These are phyloP conservation scores for Pelagomonas calceolata DNA, from an alignment of 108 stramenopile species.

Conservation along the genomic window DNA sequence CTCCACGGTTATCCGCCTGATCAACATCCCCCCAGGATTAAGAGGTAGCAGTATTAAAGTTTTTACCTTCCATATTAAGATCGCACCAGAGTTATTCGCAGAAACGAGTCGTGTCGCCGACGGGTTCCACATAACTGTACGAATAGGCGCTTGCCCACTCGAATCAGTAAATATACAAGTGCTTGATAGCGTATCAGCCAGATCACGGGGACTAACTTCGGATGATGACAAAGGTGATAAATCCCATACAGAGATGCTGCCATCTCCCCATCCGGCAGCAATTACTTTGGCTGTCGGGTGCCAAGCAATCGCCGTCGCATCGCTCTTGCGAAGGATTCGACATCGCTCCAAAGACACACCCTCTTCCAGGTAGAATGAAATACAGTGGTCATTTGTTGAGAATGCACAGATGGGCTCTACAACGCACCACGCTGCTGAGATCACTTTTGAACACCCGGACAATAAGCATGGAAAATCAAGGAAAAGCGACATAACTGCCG, in stretches of 20 bases:
- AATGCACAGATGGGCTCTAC: not conserved
- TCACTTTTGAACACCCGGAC: not conserved
- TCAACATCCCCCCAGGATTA: no score
- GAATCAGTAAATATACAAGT: conserved; percentile 1
- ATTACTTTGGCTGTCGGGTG: conserved; percentile 5
- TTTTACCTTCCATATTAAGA: conserved; percentile 31
- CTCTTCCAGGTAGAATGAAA: conserved; percentile 8
- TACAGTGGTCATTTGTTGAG: not conserved
- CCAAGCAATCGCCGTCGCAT: conserved; percentile 8
- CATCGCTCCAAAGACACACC: not conserved
- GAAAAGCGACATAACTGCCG: not conserved
- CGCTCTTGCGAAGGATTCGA: not conserved
- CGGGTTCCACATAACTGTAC: conserved; percentile 31
- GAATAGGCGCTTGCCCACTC: conserved; percentile 15
- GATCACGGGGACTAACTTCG: conserved; percentile 4
- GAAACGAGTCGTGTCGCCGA: conserved; percentile 26
- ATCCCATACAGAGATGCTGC: not conserved
- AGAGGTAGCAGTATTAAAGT: no score
- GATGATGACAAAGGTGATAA: not conserved
- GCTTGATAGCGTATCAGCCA: not conserved
- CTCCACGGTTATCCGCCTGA: conserved; percentile 5
- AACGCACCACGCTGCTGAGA: not conserved
- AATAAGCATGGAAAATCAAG: not conserved
- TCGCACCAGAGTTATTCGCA: conserved; percentile 8
- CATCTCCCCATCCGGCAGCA: conserved; percentile 16